phyloP scores from a whole-genome alignment of 2,329 filamentous ascomycete genomes.

The Moelleriella libera region DNA sequence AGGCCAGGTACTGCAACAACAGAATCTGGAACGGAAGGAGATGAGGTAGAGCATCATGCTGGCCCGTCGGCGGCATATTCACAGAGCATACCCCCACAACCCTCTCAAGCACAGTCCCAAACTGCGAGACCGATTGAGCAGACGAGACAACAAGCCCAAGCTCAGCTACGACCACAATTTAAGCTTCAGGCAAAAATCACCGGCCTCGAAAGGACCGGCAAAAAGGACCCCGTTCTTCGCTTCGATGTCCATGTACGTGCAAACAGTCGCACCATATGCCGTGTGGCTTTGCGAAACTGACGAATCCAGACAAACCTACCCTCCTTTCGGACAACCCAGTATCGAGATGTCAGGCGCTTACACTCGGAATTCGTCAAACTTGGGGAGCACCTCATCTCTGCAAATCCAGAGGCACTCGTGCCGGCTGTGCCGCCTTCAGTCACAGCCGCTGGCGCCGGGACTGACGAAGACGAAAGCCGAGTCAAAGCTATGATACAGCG shows the following conservation, averaged over 20 bases:
- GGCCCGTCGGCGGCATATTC: constrained; percentile 4
- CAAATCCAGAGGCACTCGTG: constrained; percentile 91
- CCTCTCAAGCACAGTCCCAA: constrained; percentile 8
- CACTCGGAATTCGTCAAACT: constrained; percentile 95
- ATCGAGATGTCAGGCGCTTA: constrained; percentile 87
- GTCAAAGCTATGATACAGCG: constrained; percentile 84
- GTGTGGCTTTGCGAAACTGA: constrained; percentile 1
- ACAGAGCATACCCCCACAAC: constrained; percentile 2
- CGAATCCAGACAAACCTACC: constrained; percentile 79
- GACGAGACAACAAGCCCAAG: constrained; percentile 38
- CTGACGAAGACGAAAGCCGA: constrained; percentile 83
- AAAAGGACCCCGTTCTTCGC: constrained; percentile 86
- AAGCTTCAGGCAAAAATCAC: constrained; percentile 93
- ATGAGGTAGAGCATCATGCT: constrained; percentile 16
- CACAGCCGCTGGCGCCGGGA: constrained; percentile 86
- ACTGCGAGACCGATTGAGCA: constrained; percentile 13
- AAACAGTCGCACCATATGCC: background rate
- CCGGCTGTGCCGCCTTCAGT: constrained; percentile 90
- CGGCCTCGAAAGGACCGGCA: constrained; percentile 78
- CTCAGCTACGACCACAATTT: constrained; percentile 51
- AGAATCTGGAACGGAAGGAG: constrained; percentile 27
- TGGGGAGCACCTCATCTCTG: constrained; percentile 88
- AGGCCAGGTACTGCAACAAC: constrained; percentile 33
- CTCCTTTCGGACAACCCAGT: constrained; percentile 93
- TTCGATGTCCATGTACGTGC: constrained; percentile 83